Evolutionary conservation across 148 eudicot species (phyloP), one percentile per base, ranked within the genome.

Genomic region (Gaultheria prostrata): DNA sequence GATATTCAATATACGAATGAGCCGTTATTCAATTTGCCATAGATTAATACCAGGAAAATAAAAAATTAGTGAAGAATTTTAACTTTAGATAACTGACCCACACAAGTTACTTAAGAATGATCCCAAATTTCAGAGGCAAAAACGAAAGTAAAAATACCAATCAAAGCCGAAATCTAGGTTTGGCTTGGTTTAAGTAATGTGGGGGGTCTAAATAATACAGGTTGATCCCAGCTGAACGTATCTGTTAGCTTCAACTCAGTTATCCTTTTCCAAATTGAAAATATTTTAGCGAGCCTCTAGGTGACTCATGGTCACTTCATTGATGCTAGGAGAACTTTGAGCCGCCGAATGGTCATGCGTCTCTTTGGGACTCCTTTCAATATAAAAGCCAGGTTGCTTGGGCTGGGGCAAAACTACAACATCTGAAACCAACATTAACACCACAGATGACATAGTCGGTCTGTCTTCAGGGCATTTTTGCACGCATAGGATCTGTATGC

Each of bases 361-460:
- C 8, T 46, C 79, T 5, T 24, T 5, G 0, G 57, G n/a, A n/a
- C 13, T 76, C 79, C 79, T 46, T 18, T 76, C 79, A 4, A 15
- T 49, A 76, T 76, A 76, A 49, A 76, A 76, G 18, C 79, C 39
- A 48, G 79, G 57, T 26, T 76, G 32, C 39, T 76, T 49, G 17
- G 57, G 57, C n/a, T 76, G 57, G 46, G 57, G 57, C 33, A 76
- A 7, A 11, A 24, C 28, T 49, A 13, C 10, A 26, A 12, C 13
- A 30, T 76, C 79, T n/a, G 21, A 48, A 6, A 76, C 35, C 35
- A 76, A 76, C 79, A 76, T 49, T 49, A 49, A 76, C 9, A 76
- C 57, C 56, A 76, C 39, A 4, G 57, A n/a, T 0, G 79, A 76
- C 79, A 76, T 49, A 17, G 57, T 26, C 8, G 39, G 79, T 20